A percentile compares a stretch with the other conserved stretches of the same genome.
phyloP scores from a whole-genome alignment of 257 asterid genomes.

The Solanum medicagineum region DNA sequence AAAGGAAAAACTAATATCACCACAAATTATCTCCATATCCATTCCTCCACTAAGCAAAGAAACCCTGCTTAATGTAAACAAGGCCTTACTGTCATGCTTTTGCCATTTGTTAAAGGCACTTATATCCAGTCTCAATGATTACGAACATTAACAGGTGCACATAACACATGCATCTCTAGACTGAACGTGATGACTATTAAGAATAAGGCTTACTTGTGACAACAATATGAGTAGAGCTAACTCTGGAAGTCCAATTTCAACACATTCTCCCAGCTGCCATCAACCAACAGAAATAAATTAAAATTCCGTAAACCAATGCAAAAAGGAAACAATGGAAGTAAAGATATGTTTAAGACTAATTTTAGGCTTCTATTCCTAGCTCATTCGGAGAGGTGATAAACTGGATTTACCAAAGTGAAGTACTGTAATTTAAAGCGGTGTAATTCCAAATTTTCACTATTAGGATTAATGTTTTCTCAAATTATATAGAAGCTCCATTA shows the following conservation, averaged over 20 bases:
- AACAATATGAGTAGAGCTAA: conserved; percentile 20
- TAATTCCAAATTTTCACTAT: not conserved
- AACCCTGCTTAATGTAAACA: not conserved
- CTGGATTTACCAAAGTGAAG: not conserved
- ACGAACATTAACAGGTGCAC: not conserved
- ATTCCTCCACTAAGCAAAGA: not conserved
- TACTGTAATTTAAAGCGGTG: not conserved
- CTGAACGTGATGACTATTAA: not conserved
- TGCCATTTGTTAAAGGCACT: not conserved
- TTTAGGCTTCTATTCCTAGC: not conserved
- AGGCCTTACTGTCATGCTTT: not conserved
- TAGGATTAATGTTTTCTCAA: not conserved
- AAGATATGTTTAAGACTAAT: not conserved
- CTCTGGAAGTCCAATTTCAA: conserved; percentile 38
- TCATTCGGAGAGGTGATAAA: not conserved
- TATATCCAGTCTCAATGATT: not conserved
- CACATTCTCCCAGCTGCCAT: conserved; percentile 30
- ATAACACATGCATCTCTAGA: not conserved
- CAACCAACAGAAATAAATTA: not conserved
- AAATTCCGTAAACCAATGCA: not conserved
- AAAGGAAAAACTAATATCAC: not conserved
- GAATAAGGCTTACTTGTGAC: conserved; percentile 15
- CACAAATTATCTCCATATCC: not conserved
- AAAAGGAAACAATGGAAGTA: not conserved
- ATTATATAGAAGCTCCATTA: not conserved